phyloP scores from a whole-genome alignment of 441 rosid species.

The Jatropha multifida region DNA sequence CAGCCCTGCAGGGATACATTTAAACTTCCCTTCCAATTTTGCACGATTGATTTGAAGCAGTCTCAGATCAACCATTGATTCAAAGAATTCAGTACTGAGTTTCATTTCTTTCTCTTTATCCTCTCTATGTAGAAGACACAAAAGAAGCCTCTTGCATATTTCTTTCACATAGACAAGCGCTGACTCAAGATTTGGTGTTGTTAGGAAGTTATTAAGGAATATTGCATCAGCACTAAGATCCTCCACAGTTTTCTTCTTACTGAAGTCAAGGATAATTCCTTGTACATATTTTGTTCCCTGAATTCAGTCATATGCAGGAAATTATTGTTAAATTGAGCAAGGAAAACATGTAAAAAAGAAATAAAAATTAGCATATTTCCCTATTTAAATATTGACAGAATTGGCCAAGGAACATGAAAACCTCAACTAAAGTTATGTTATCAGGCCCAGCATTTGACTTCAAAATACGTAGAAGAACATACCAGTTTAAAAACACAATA shows the following conservation, averaged over 20 bases:
- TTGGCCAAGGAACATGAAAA: too few species aligned
- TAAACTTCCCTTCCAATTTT: constrained; percentile 47
- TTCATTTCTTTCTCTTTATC: constrained; percentile 23
- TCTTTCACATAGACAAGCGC: constrained; percentile 22
- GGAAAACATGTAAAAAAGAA: not conserved
- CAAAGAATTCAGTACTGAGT: constrained; percentile 37
- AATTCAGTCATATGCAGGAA: not conserved
- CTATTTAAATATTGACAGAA: too few species aligned
- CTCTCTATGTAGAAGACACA: constrained; percentile 12
- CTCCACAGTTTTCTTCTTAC: constrained; percentile 17
- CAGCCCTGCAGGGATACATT: constrained; percentile 43
- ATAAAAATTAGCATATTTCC: too few species aligned
- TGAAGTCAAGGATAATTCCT: constrained; percentile 25
- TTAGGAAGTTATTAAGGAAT: constrained; percentile 10
- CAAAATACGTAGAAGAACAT: too few species aligned
- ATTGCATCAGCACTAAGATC: constrained; percentile 14
- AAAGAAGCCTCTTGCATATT: constrained; percentile 4
- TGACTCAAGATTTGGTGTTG: constrained; percentile 17
- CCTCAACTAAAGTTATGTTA: too few species aligned
- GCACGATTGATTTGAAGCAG: constrained; percentile 59
- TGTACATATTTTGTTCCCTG: constrained; percentile 25
- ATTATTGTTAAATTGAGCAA: not conserved
- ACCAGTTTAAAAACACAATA: too few species aligned
- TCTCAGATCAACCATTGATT: constrained; percentile 45
- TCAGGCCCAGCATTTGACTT: too few species aligned